These are phyloP conservation scores for Chaetothyriales sp. DNA, from an alignment of 2,329 filamentous ascomycete species.

Conservation along the genomic window DNA sequence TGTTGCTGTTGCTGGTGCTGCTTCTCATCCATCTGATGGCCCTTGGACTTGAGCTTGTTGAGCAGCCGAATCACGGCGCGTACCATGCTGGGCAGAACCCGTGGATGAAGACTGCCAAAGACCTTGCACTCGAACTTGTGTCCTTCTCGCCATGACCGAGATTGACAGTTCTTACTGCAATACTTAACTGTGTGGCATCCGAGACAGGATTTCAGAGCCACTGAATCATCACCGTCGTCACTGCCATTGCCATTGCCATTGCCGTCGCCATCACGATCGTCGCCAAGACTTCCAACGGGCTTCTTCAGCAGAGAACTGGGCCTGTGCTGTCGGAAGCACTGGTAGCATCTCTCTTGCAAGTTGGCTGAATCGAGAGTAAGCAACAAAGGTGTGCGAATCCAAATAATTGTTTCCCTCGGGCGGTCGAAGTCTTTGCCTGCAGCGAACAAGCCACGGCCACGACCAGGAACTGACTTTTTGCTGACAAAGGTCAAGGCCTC, in stretches of 20 bases:
- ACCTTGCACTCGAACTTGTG: conserved; percentile 47
- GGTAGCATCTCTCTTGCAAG: conserved; percentile 40
- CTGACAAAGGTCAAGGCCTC: conserved; percentile 41
- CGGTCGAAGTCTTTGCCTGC: conserved; percentile 18
- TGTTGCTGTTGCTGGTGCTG: conserved; percentile 16
- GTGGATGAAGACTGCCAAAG: conserved; percentile 31
- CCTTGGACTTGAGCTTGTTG: conserved; percentile 26
- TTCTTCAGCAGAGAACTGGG: conserved; percentile 1
- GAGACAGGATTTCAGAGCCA: conserved; percentile 37
- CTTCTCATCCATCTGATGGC: conserved; percentile 24
- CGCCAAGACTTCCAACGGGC: conserved; percentile 8
- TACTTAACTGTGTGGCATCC: conserved; percentile 45
- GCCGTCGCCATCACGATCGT: conserved; percentile 12
- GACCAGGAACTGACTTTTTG: conserved; percentile 19
- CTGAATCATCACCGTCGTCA: conserved; percentile 11
- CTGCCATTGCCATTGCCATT: conserved; percentile 10
- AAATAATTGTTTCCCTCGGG: conserved; percentile 34
- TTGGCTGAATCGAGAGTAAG: conserved; percentile 38
- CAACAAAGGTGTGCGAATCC: conserved; percentile 36
- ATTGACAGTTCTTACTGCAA: conserved; percentile 47
- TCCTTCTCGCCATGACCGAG: conserved; percentile 40
- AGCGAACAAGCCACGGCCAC: conserved; percentile 7
- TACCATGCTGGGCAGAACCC: conserved; percentile 39
- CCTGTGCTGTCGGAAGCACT: conserved; percentile 36
- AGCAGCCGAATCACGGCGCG: conserved; percentile 42